Evolutionary conservation across 75 land plant genomes (phyloP), one percentile per base, ranked within the genome.

Genomic region (Gnetum montanum): DNA sequence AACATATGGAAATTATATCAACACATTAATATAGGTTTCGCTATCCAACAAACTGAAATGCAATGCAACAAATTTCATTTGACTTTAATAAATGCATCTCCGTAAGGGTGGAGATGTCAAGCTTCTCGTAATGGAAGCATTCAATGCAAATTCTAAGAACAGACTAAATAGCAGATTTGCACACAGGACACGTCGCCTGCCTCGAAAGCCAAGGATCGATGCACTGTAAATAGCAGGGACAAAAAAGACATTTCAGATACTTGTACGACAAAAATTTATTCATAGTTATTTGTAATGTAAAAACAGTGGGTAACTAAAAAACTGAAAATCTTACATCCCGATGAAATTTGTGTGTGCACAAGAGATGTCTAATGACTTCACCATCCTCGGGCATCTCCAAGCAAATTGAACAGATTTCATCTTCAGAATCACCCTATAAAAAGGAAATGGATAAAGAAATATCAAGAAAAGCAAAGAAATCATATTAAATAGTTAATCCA

Each of bases 281-380:
- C 29, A 4, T n/a, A n/a, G n/a, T n/a, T n/a, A n/a, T n/a, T n/a
- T n/a, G n/a, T n/a, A n/a, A n/a, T n/a, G n/a, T n/a, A n/a, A n/a
- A n/a, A n/a, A n/a, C n/a, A n/a, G n/a, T n/a, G n/a, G n/a, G n/a
- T n/a, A 15, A 40, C 44, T n/a, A n/a, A n/a, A n/a, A n/a, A n/a
- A 48, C 24, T 15, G 34, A 4, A 33, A 2, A 31, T 11, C 47
- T 26, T 60, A 88, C 94, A 47, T 70, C 78, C 71, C 82, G 75
- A 58, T 89, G 95, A 66, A 89, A 89, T n/a, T 74, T 79, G 45
- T 89, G 95, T 49, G 86, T 60, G 60, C 95, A 89, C 43, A 90
- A 90, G 25, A 89, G 71, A 60, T 82, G 95, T n/a, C 90, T 80
- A 35, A 89, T 65, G 31, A 53, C 60, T 1, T 85, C 95, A 26